These are phyloP conservation scores for Fraxinus xanthoxyloides DNA, from an alignment of 305 asterid genomes.

Conservation along the genomic window DNA sequence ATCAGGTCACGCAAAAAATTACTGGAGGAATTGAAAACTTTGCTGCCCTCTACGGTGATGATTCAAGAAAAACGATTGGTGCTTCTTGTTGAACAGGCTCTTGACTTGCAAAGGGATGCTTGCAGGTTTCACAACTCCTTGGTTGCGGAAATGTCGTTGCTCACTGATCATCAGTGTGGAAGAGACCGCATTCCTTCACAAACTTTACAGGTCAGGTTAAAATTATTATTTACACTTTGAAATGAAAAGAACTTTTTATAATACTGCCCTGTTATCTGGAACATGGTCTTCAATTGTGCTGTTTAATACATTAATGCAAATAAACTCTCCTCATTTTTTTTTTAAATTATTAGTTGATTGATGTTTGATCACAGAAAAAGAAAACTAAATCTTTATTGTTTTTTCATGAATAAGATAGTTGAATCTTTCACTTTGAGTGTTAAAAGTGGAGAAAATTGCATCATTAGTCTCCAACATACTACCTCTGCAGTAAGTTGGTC, in stretches of 20 bases:
- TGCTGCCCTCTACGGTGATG: conserved; percentile 31
- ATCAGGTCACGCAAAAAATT: conserved; percentile 20
- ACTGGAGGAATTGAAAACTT: conserved; percentile 29
- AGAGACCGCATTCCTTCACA: conserved; percentile 33
- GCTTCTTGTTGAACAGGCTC: conserved; percentile 41
- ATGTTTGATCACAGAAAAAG: not conserved
- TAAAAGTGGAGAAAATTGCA: not conserved
- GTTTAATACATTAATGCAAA: not conserved
- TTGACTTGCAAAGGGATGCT: conserved; percentile 34
- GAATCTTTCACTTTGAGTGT: not conserved
- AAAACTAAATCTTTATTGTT: not conserved
- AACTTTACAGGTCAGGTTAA: conserved; percentile 35
- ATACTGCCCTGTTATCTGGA: not conserved
- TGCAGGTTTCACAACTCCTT: conserved; percentile 36
- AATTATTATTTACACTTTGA: not conserved
- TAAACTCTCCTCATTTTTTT: not conserved
- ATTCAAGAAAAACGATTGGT: conserved; percentile 34
- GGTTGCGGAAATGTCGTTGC: conserved; percentile 32
- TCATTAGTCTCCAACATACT: not conserved
- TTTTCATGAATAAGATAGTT: not conserved
- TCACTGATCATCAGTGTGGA: conserved; percentile 41
- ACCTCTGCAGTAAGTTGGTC: not conserved
- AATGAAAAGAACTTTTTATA: not conserved
- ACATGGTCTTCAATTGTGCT: not conserved
- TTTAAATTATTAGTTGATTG: not conserved